phyloP scores from a whole-genome alignment of 2,329 filamentous ascomycete species.

The Scytalidium sp. region DNA sequence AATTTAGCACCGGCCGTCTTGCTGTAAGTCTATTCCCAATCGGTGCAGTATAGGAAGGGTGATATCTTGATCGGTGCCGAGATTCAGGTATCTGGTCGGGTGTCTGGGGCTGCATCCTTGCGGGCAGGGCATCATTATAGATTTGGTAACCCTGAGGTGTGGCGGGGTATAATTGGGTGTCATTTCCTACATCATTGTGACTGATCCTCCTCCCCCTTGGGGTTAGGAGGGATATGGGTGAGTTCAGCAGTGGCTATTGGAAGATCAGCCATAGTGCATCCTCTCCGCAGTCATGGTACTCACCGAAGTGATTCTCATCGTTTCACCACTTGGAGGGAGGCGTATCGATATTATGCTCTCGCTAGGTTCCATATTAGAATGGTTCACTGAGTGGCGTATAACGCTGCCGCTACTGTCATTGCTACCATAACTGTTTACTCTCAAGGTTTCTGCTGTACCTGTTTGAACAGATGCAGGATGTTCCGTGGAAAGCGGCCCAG shows the following conservation, averaged over 20 bases:
- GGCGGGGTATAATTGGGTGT: slow-evolving; percentile 23
- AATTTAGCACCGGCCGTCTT: neutral
- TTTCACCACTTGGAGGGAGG: neutral
- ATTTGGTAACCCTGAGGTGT: slow-evolving; percentile 30
- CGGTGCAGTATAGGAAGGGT: slow-evolving; percentile 43
- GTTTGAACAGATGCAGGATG: neutral
- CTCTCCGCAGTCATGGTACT: neutral
- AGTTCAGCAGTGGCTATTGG: neutral
- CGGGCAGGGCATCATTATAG: slow-evolving; percentile 44
- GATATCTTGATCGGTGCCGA: slow-evolving; percentile 41
- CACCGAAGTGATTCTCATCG: neutral
- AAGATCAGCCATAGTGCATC: neutral
- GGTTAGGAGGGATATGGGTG: neutral
- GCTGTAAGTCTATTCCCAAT: slow-evolving; percentile 12
- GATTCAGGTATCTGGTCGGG: slow-evolving; percentile 47
- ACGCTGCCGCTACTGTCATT: neutral
- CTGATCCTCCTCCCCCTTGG: neutral
- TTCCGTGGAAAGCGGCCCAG: too few species aligned
- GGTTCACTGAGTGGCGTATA: slow-evolving; percentile 5
- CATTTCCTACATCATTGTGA: too few species aligned
- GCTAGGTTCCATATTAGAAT: slow-evolving; percentile 8
- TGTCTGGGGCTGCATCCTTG: slow-evolving; percentile 46
- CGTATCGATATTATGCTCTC: neutral
- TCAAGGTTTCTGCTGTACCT: neutral
- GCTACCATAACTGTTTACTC: neutral